Percentiles rank a stretch among this genome's conserved stretches.
Evolutionary conservation across 1,139 yeast genomes (phyloP).

Genomic region (Taphrina sp.): DNA sequence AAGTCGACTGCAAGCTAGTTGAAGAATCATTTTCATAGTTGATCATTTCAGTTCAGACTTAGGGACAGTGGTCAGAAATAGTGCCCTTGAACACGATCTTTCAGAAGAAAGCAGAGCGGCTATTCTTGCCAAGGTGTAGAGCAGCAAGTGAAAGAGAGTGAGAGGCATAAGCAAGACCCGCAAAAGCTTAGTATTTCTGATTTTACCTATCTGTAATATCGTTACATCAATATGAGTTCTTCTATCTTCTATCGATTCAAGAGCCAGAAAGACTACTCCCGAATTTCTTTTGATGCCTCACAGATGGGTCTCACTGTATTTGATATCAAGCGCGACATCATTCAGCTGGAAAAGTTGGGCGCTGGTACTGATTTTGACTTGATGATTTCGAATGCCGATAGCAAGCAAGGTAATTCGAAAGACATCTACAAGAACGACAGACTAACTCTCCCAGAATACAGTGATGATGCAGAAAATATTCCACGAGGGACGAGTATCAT

Average conservation of each 20-base stretch:
- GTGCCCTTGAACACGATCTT: too few species aligned
- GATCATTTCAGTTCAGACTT: too few species aligned
- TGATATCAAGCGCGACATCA: constrained; percentile 87
- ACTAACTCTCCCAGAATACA: constrained; percentile 53
- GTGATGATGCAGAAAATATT: constrained; percentile 77
- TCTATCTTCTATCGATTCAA: constrained; percentile 83
- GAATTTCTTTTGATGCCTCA: constrained; percentile 81
- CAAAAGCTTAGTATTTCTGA: not conserved
- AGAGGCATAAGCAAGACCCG: not conserved
- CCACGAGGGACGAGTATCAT: constrained; percentile 83
- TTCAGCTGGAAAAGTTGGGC: constrained; percentile 74
- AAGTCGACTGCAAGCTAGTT: too few species aligned
- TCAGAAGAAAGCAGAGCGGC: not conserved
- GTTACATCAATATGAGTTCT: constrained; percentile 64
- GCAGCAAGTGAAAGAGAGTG: not conserved
- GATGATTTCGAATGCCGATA: constrained; percentile 70
- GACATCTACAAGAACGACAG: not conserved
- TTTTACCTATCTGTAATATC: not conserved
- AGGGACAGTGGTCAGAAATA: too few species aligned
- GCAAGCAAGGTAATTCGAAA: constrained; percentile 52
- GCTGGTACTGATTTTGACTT: constrained; percentile 83
- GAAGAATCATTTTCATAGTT: too few species aligned
- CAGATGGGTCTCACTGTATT: constrained; percentile 85
- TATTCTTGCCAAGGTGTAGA: not conserved
- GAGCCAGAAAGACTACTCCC: constrained; percentile 77